Conservation (phyloP, 208 protist species). For the Leishmania guyanensis region DNA sequence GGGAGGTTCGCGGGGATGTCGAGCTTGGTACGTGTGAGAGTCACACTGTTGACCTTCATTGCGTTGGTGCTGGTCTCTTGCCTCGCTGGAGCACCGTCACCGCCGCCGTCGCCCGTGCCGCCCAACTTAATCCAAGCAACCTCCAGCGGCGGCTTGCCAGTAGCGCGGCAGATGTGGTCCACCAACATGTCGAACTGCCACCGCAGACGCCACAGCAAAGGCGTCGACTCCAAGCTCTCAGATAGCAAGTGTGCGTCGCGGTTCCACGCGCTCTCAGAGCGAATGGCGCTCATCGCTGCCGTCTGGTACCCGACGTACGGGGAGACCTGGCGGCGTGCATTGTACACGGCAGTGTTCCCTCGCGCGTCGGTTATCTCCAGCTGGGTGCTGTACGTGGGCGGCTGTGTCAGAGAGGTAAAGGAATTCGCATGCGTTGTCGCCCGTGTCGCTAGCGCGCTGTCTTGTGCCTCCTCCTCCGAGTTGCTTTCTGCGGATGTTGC, state of each 20-base stretch:
- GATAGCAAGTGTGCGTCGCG: constrained; percentile 28
- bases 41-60: not conserved
- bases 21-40: not conserved
- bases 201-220: constrained; percentile 72
- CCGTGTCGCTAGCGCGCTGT: not conserved
- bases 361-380: constrained; percentile 20
- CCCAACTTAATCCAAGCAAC: constrained; percentile 31
- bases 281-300: constrained; percentile 48
- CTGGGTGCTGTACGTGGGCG: constrained; percentile 24
- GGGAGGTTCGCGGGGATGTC: constrained; percentile 9
- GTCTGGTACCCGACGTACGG: constrained; percentile 59
- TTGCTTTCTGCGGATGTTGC: not conserved
- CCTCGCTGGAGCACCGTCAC: not conserved
- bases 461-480: not conserved
- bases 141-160: constrained; percentile 23
- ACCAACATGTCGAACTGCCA: constrained; percentile 85
- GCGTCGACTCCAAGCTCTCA: constrained; percentile 30
- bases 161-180: constrained; percentile 40
- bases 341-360: constrained; percentile 26
- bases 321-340: constrained; percentile 50
- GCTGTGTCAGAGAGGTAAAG: constrained; percentile 10
- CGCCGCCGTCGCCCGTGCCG: constrained; percentile 3
- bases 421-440: not conserved
- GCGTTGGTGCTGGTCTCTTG: constrained; percentile 6
- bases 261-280: constrained; percentile 39